These are phyloP conservation scores for Patellaria atrata DNA, from an alignment of 495 filamentous ascomycete genomes.

Conservation along the genomic window DNA sequence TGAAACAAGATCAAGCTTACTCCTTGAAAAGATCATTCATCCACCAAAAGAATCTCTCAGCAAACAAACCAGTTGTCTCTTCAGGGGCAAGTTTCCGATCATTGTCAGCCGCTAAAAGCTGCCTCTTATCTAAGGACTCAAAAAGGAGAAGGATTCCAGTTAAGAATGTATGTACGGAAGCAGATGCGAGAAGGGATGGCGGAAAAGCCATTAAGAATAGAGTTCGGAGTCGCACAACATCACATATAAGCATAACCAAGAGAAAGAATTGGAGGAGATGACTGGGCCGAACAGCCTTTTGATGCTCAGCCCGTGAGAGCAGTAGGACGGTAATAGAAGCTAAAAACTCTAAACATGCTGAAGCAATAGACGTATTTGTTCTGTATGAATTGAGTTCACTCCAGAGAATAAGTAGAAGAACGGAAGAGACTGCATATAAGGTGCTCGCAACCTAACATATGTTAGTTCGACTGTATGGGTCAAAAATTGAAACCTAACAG, in stretches of 20 bases:
- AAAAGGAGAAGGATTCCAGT: slow-evolving; percentile 11
- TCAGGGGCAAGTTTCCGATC: slow-evolving; percentile 12
- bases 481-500: neutral
- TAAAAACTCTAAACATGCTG: slow-evolving; percentile 8
- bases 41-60: slow-evolving; percentile 8
- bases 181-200: slow-evolving; percentile 3
- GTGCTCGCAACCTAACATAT: slow-evolving; percentile 2
- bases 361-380: slow-evolving; percentile 9
- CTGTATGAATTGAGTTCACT: slow-evolving; percentile 10
- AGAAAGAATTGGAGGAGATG: slow-evolving; percentile 18
- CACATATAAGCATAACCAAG: slow-evolving; percentile 10
- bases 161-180: slow-evolving; percentile 13
- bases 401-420: slow-evolving; percentile 14
- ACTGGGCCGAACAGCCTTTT: slow-evolving; percentile 12
- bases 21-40: slow-evolving; percentile 11
- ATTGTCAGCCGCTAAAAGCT: slow-evolving; percentile 7
- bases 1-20: neutral
- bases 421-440: slow-evolving; percentile 10
- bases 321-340: slow-evolving; percentile 5
- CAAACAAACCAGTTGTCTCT: slow-evolving; percentile 13
- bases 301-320: slow-evolving; percentile 13
- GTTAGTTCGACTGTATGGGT: slow-evolving; percentile 3
- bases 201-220: slow-evolving; percentile 13
- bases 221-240: slow-evolving; percentile 14
- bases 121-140: slow-evolving; percentile 14